Percentiles rank a stretch among this genome's conserved stretches.
These are phyloP conservation scores for Capniomyces stellatus DNA, from an alignment of 371 early-diverging fungal genomes.

Conservation along the genomic window DNA sequence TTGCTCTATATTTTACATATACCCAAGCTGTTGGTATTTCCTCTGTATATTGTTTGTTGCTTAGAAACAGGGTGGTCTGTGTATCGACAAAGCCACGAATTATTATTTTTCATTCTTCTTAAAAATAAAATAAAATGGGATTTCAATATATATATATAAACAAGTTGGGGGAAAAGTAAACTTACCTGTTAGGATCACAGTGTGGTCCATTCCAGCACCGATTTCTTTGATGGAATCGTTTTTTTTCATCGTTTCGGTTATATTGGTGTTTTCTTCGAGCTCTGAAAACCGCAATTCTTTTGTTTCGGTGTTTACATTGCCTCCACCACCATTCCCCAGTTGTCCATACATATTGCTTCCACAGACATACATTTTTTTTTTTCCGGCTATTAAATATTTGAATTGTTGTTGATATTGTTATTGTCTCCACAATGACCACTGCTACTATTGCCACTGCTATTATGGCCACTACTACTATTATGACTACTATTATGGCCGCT, in stretches of 20 bases:
- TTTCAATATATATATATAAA: no score
- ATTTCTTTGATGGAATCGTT: conserved; percentile 30
- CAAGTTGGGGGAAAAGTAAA: no score
- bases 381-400: conserved; percentile 4
- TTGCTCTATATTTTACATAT: conserved; percentile 8
- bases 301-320: neutral
- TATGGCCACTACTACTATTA: no score
- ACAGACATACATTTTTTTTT: conserved; percentile 1
- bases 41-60: neutral
- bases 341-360: conserved; percentile 7
- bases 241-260: conserved; percentile 1
- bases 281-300: neutral
- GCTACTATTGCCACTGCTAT: no score
- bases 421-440: no score
- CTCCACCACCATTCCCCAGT: conserved; percentile 1
- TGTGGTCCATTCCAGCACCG: conserved; percentile 56
- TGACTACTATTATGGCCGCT: no score
- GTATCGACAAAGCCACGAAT: no score
- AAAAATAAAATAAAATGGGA: no score
- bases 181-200: conserved; percentile 38
- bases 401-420: no score
- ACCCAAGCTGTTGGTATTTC: neutral
- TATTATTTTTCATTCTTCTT: no score
- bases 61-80: no score
- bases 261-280: conserved; percentile 2